Evolutionary conservation across 164 flowering plant genomes (phyloP).

Genomic region (Tetrastigma voinierianum): DNA sequence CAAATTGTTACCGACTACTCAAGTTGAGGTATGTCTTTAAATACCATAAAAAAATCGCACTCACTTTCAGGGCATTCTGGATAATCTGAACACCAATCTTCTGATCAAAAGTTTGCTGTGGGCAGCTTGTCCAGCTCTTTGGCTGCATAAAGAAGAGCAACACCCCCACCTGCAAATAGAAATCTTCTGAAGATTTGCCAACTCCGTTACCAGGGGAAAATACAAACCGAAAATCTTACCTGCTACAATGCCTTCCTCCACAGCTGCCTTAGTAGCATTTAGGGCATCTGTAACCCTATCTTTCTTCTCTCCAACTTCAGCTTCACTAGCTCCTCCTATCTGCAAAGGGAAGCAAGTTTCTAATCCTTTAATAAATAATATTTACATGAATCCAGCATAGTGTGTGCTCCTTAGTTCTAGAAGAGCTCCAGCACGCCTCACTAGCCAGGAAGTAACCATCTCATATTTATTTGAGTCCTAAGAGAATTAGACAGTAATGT

Average conservation of each 20-base stretch:
- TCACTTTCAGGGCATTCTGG: constrained; percentile 91
- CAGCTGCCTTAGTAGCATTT: constrained; percentile 97
- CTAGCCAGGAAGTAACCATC: not conserved
- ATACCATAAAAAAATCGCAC: not conserved
- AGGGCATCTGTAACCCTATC: constrained; percentile 96
- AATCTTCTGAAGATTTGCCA: not conserved
- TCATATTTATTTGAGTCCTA: not conserved
- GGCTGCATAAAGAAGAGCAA: constrained; percentile 94
- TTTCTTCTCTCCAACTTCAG: constrained; percentile 92
- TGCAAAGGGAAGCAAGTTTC: constrained; percentile 22
- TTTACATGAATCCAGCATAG: too few species aligned
- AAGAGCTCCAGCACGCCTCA: not conserved
- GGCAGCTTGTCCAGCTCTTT: constrained; percentile 81
- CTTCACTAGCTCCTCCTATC: constrained; percentile 99
- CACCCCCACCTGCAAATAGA: constrained; percentile 81
- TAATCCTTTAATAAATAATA: not conserved
- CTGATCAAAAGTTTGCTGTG: constrained; percentile 95
- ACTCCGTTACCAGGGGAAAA: not conserved
- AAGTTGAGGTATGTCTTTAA: not conserved
- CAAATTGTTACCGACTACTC: not conserved
- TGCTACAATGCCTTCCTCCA: constrained; percentile 92
- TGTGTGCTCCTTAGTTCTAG: not conserved
- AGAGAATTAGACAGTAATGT: not conserved
- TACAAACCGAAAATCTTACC: constrained; percentile 33
- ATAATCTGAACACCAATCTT: constrained; percentile 97